These are phyloP conservation scores for Ophiostoma ips DNA, from an alignment of 2,329 filamentous ascomycete species.

Conservation along the genomic window DNA sequence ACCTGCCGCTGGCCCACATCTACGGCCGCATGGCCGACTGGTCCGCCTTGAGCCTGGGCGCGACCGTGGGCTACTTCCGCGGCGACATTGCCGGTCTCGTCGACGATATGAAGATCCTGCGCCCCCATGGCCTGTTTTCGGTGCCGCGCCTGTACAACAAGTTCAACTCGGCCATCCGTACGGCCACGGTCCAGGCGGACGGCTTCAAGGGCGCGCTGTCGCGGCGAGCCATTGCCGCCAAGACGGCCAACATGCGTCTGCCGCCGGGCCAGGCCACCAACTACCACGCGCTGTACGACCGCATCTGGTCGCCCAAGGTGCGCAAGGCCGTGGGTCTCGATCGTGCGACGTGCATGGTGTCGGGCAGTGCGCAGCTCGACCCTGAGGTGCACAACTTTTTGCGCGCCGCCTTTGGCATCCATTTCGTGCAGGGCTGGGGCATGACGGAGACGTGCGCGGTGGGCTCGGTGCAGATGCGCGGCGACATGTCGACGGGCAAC, in stretches of 20 bases:
- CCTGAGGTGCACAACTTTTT: constrained; percentile 80
- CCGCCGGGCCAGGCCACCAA: constrained; percentile 62
- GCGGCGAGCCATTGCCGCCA: constrained; percentile 63
- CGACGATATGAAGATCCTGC: constrained; percentile 80
- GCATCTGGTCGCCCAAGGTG: constrained; percentile 86
- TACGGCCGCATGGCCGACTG: constrained; percentile 80
- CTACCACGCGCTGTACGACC: constrained; percentile 64
- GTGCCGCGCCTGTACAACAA: constrained; percentile 88
- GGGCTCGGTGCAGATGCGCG: constrained; percentile 51
- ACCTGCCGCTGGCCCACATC: constrained; percentile 88
- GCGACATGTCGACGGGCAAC: constrained; percentile 66
- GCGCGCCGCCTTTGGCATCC: constrained; percentile 64
- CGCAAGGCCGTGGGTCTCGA: constrained; percentile 70
- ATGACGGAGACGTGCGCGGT: constrained; percentile 87
- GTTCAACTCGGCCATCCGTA: constrained; percentile 71
- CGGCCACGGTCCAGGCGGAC: constrained; percentile 61
- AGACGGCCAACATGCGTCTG: constrained; percentile 64
- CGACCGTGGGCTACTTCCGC: constrained; percentile 80
- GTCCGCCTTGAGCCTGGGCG: constrained; percentile 54
- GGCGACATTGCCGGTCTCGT: constrained; percentile 76
- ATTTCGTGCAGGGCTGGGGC: constrained; percentile 79
- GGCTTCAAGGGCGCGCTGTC: constrained; percentile 74
- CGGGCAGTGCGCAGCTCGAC: constrained; percentile 82
- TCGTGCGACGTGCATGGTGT: constrained; percentile 58
- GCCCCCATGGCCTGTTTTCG: constrained; percentile 70